These are phyloP conservation scores for Cladorrhinum samala DNA, from an alignment of 495 filamentous ascomycete genomes.

Conservation along the genomic window DNA sequence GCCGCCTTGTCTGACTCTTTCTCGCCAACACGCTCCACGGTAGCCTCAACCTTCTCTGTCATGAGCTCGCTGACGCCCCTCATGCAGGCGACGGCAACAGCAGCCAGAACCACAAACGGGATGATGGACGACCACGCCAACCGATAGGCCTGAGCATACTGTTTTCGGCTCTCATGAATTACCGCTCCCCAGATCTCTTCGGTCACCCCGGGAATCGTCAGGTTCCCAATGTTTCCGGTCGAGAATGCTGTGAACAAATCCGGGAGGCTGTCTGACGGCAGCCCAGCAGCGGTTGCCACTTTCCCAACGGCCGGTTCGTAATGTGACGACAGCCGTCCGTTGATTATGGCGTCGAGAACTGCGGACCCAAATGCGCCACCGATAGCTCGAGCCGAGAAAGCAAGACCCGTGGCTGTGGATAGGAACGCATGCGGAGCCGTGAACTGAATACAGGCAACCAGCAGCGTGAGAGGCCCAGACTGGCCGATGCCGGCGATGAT, in stretches of 20 bases:
- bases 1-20: constrained; percentile 2
- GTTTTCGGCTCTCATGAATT: constrained; percentile 31
- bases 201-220: constrained; percentile 30
- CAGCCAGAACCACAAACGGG: constrained; percentile 48
- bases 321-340: constrained; percentile 36
- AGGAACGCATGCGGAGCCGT: constrained; percentile 50
- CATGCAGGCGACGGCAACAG: constrained; percentile 38
- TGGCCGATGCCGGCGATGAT: constrained; percentile 47
- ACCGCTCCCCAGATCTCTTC: constrained; percentile 32
- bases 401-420: constrained; percentile 48
- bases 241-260: constrained; percentile 32
- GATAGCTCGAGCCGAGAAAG: constrained; percentile 49
- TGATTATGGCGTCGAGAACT: constrained; percentile 49
- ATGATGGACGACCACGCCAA: constrained; percentile 48
- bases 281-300: constrained; percentile 37
- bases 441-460: constrained; percentile 48
- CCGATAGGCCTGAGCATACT: constrained; percentile 41
- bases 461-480: constrained; percentile 43
- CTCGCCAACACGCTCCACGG: constrained; percentile 30
- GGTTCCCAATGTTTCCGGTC: constrained; percentile 23
- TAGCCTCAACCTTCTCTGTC: constrained; percentile 47
- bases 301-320: constrained; percentile 31
- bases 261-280: constrained; percentile 33
- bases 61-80: constrained; percentile 47
- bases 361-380: constrained; percentile 51